Evolutionary conservation across 371 early-diverging fungal genomes (phyloP).

Genomic region (Actinomortierella ambigua): DNA sequence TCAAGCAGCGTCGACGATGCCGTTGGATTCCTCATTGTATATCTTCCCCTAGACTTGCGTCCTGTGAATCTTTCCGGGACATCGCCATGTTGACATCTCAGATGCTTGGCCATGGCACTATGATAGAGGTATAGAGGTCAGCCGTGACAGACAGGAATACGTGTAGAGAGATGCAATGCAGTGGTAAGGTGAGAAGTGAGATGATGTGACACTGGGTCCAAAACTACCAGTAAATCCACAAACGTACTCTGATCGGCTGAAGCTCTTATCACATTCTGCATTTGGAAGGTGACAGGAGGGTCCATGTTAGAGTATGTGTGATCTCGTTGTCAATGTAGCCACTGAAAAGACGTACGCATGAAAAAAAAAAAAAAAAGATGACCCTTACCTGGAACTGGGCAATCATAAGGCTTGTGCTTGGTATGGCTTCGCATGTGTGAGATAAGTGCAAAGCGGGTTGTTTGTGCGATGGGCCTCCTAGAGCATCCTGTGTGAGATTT

Average conservation of each 20-base stretch:
- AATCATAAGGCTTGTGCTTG: slow-evolving; percentile 72
- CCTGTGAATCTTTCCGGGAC: slow-evolving; percentile 47
- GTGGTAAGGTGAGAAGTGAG: too few species aligned
- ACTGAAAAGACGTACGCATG: neutral
- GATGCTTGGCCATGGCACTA: slow-evolving; percentile 48
- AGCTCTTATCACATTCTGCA: slow-evolving; percentile 46
- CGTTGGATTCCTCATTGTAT: slow-evolving; percentile 45
- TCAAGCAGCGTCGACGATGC: slow-evolving; percentile 36
- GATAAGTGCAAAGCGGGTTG: slow-evolving; percentile 67
- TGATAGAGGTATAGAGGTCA: too few species aligned
- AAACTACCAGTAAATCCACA: neutral
- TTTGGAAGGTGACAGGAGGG: neutral
- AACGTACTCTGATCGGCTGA: slow-evolving; percentile 44
- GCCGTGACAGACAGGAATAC: too few species aligned
- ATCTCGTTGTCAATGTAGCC: neutral
- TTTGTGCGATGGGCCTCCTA: slow-evolving; percentile 62
- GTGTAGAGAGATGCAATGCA: too few species aligned
- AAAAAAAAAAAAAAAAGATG: neutral
- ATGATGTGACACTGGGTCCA: too few species aligned
- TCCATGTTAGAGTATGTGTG: neutral
- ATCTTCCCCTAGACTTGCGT: slow-evolving; percentile 41
- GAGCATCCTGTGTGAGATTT: slow-evolving; percentile 48
- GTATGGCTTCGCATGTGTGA: slow-evolving; percentile 74
- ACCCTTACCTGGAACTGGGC: slow-evolving; percentile 47
- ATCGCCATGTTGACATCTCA: slow-evolving; percentile 46